Conservation (phyloP, 495 filamentous ascomycete species). For the Darksidea phi region DNA sequence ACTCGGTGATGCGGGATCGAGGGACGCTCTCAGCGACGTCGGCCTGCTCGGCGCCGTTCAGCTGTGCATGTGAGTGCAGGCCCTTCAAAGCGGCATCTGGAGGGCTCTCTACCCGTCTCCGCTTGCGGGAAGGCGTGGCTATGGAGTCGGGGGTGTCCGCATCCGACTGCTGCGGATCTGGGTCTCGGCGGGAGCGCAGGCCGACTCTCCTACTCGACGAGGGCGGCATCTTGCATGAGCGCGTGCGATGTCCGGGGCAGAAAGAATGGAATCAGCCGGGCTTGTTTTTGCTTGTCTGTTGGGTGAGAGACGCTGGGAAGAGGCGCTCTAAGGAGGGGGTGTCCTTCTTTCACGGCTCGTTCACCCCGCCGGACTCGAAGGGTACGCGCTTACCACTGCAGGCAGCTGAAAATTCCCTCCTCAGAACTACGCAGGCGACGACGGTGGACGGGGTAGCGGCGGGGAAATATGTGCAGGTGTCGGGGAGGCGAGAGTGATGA, state of each 20-base stretch:
- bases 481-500: not conserved
- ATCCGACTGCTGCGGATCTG: slow-evolving; percentile 38
- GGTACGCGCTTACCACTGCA: not conserved
- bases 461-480: not conserved
- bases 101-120: slow-evolving; percentile 34
- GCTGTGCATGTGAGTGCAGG: slow-evolving; percentile 16
- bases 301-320: not conserved
- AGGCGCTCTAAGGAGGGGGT: not conserved
- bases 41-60: slow-evolving; percentile 33
- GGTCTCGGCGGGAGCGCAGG: slow-evolving; percentile 31
- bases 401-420: not conserved
- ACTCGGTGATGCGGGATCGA: slow-evolving; percentile 34
- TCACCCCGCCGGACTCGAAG: slow-evolving; percentile 17
- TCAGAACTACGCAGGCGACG: not conserved
- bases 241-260: not conserved
- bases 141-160: slow-evolving; percentile 44
- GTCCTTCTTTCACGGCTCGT: not conserved
- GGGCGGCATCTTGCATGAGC: slow-evolving; percentile 34
- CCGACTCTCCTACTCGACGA: slow-evolving; percentile 30
- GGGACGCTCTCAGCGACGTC: slow-evolving; percentile 13
- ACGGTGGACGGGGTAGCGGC: not conserved
- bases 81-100: not conserved
- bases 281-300: not conserved
- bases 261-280: not conserved
- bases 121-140: slow-evolving; percentile 42